Conservation (phyloP, 805 yeast genomes). For the Candida boleticola region DNA sequence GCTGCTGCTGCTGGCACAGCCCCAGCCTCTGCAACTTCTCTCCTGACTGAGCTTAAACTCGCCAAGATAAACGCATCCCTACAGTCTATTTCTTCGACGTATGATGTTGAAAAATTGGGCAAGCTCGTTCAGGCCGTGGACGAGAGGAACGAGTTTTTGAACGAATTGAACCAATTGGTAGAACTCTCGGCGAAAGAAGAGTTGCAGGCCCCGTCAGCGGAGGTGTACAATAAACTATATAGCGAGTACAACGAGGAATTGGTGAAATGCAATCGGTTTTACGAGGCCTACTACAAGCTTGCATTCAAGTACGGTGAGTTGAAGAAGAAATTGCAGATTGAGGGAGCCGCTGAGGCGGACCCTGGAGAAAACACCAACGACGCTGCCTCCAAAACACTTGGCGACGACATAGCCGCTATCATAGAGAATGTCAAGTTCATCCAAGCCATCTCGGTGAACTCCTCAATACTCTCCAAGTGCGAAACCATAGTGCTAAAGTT, state of each 20-base stretch:
- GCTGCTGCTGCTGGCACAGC: background rate
- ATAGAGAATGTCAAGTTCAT: slow-evolving; percentile 2
- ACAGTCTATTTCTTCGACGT: background rate
- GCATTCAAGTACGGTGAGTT: slow-evolving; percentile 26
- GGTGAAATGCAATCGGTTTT: slow-evolving; percentile 23
- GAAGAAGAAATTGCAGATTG: slow-evolving; percentile 9
- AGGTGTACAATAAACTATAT: slow-evolving; percentile 21
- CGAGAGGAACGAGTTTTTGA: slow-evolving; percentile 18
- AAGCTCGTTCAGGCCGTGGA: slow-evolving; percentile 8
- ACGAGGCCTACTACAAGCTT: slow-evolving; percentile 29
- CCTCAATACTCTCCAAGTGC: background rate
- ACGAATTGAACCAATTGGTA: slow-evolving; percentile 18
- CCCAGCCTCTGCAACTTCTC: background rate
- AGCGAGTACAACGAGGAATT: slow-evolving; percentile 28
- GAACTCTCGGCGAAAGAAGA: slow-evolving; percentile 13
- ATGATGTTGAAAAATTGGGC: slow-evolving; percentile 6
- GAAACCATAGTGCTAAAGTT: slow-evolving; percentile 3
- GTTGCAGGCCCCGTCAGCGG: background rate
- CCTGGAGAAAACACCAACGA: background rate
- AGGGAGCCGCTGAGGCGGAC: background rate
- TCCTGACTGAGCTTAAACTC: background rate
- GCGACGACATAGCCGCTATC: background rate
- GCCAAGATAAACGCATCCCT: background rate
- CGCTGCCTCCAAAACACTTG: background rate
- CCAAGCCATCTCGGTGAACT: slow-evolving; percentile 5